Percentiles rank a stretch among this genome's conserved stretches.
Evolutionary conservation across 495 filamentous ascomycete genomes (phyloP).

Genomic region (Penicillium subrubescens): DNA sequence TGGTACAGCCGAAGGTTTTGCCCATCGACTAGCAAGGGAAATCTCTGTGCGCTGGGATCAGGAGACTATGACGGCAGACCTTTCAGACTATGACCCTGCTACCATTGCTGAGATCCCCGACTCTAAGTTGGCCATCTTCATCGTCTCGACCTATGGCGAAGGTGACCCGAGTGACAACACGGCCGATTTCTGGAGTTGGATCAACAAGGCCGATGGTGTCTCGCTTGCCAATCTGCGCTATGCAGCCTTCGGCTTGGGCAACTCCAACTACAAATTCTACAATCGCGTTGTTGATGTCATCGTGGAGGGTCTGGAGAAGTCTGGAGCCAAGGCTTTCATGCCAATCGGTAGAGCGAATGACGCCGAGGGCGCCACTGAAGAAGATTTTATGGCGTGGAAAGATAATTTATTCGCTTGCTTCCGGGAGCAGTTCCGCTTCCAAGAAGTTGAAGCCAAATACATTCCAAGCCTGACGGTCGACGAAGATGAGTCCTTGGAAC

Average conservation of each 20-base stretch:
- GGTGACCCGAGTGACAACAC: conserved; percentile 58
- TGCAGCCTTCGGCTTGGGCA: conserved; percentile 49
- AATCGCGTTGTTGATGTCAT: conserved; percentile 50
- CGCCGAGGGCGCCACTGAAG: conserved; percentile 48
- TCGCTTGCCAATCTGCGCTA: conserved; percentile 43
- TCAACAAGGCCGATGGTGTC: conserved; percentile 30
- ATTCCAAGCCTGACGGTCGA: conserved; percentile 43
- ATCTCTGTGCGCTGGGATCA: conserved; percentile 45
- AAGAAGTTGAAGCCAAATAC: conserved; percentile 42
- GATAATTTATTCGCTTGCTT: conserved; percentile 44
- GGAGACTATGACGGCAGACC: conserved; percentile 47
- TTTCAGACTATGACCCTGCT: conserved; percentile 52
- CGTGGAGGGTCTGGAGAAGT: conserved; percentile 34
- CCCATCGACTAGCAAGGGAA: conserved; percentile 48
- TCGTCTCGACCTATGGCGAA: conserved; percentile 58
- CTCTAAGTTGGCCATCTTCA: conserved; percentile 49
- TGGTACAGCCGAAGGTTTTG: conserved; percentile 55
- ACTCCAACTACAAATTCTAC: conserved; percentile 56
- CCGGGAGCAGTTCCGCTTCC: conserved; percentile 34
- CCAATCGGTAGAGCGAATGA: conserved; percentile 48
- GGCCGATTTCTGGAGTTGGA: conserved; percentile 47
- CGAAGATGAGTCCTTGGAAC: conserved; percentile 40
- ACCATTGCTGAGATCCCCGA: conserved; percentile 40
- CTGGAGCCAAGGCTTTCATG: conserved; percentile 43
- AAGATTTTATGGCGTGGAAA: conserved; percentile 56